Conservation (phyloP, 208 protist genomes). For the Phytomonas sp. region DNA sequence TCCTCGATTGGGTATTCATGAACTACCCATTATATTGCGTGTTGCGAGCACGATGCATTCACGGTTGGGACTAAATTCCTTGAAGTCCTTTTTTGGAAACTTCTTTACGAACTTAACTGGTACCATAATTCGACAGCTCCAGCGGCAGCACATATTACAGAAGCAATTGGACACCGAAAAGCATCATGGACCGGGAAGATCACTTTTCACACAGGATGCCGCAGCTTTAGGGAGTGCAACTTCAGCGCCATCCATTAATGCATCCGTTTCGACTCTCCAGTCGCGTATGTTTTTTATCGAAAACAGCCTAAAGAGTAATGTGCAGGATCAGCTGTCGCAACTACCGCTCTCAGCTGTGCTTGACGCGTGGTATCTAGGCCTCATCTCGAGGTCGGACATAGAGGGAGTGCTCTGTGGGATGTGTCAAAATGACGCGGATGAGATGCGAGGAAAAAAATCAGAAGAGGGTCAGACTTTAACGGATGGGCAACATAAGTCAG, state of each 20-base stretch:
- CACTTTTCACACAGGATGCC: background rate
- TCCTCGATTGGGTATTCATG: background rate
- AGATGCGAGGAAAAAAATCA: background rate
- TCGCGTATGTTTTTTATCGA: background rate
- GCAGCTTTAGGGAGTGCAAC: background rate
- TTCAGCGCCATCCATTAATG: background rate
- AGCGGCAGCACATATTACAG: background rate
- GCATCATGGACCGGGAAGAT: background rate
- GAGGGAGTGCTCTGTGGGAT: background rate
- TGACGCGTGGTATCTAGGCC: background rate
- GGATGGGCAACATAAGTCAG: background rate
- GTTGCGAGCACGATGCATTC: background rate
- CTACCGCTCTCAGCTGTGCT: background rate
- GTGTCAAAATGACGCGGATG: background rate
- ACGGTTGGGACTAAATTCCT: background rate
- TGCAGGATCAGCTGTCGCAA: background rate
- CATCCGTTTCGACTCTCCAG: background rate
- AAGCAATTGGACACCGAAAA: background rate
- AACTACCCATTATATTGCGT: background rate
- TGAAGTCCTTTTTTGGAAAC: background rate
- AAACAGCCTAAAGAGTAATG: background rate
- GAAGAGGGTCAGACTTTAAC: background rate
- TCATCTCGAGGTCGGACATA: background rate
- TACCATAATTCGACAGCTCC: background rate
- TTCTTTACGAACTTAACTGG: background rate